Evolutionary conservation across 2,329 filamentous ascomycete species (phyloP).

Genomic region (Verticillium isaacii): DNA sequence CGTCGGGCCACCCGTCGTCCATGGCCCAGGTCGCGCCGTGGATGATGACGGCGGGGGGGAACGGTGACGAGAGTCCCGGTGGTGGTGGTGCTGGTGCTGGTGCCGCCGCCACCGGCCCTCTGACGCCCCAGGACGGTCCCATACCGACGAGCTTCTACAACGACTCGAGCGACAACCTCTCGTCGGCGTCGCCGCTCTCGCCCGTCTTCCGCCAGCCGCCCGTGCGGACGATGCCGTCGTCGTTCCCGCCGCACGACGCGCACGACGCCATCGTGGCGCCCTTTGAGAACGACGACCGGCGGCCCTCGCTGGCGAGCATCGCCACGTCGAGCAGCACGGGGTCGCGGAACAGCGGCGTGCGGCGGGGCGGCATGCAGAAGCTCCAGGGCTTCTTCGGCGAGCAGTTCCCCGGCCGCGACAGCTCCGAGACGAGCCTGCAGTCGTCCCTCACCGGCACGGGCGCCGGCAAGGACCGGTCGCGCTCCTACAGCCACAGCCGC

Average conservation of each 20-base stretch:
- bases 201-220: slow-evolving; percentile 48
- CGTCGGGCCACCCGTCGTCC: slow-evolving; percentile 48
- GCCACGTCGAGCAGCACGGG: slow-evolving; percentile 81
- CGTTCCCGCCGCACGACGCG: slow-evolving; percentile 43
- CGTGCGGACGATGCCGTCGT: slow-evolving; percentile 18
- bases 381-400: slow-evolving; percentile 91
- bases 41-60: too few species aligned
- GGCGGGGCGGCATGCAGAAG: slow-evolving; percentile 71
- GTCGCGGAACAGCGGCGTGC: slow-evolving; percentile 64
- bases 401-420: slow-evolving; percentile 70
- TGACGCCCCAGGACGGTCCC: slow-evolving; percentile 16
- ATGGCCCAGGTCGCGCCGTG: slow-evolving; percentile 54
- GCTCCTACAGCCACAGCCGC: slow-evolving; percentile 56
- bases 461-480: slow-evolving; percentile 56
- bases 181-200: slow-evolving; percentile 60
- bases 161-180: slow-evolving; percentile 68
- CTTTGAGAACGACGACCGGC: slow-evolving; percentile 64
- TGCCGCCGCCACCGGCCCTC: too few species aligned
- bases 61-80: too few species aligned
- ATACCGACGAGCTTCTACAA: slow-evolving; percentile 63
- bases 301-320: slow-evolving; percentile 84
- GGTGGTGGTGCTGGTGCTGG: neutral
- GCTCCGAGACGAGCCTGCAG: slow-evolving; percentile 65
- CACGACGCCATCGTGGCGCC: slow-evolving; percentile 46
- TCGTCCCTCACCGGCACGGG: slow-evolving; percentile 26